Evolutionary conservation across 495 filamentous ascomycete genomes (phyloP), one percentile per base, ranked within the genome.

Genomic region (Daldinia concentrica): DNA sequence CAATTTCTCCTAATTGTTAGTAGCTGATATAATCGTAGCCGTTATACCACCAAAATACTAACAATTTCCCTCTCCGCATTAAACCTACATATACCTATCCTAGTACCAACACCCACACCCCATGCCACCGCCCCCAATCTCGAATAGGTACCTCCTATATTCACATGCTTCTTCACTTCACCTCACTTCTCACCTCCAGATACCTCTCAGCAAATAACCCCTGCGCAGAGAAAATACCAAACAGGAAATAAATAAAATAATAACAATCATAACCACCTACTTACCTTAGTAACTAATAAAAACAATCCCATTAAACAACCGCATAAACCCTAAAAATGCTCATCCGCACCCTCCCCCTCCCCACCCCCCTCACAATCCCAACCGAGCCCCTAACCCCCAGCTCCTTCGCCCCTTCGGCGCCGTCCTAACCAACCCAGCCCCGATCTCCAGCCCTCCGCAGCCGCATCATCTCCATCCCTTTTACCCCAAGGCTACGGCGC

Each of bases 391-490:
- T 97, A 62, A 90, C 88, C 6, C 82, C 85, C 50, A 74, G 79
- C 9, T 76, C 86, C 72, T 99, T 98, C 82, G 82, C 90, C 11
- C 86, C 62, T 99, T 97, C 79, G 95, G 95, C 74, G 89, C 90
- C 54, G 93, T 94, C 14, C 87, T 97, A 71, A 83, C 87, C 74
- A 93, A 93, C 66, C 92, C 92, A 26, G 82, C 82, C 30, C 88
- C 29, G 76, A 80, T 50, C 69, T 86, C 48, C 84, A 82, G 56
- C 81, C 84, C 37, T 82, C 41, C 64, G 41, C 68, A 65, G 52
- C 58, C 29, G 22, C 51, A 54, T 66, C 48, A 52, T 56, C 51
- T 30, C 1, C 57, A 0, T 29, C 36, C 11, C 11, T 51, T 77
- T 79, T 60, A 7, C 48, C 69, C 15, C 69, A 75, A 29, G 72